phyloP scores from a whole-genome alignment of 2,329 filamentous ascomycete species.

The Fusarium secorum region DNA sequence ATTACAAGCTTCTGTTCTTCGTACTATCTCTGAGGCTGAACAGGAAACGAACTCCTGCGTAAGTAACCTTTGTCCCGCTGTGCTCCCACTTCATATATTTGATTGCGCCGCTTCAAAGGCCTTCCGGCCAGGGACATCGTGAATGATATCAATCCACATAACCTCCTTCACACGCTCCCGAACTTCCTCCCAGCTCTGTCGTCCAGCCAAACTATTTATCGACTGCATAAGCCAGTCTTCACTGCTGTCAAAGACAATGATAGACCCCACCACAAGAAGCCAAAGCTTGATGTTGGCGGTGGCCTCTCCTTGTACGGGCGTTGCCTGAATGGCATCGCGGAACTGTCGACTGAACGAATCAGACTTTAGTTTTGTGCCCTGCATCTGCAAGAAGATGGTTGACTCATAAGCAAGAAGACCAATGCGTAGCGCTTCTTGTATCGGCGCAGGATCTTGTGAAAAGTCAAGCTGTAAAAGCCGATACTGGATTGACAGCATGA shows the following conservation, averaged over 20 bases:
- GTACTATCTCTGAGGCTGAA: background rate
- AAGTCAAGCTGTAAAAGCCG: slow-evolving; percentile 40
- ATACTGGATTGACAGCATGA: slow-evolving; percentile 45
- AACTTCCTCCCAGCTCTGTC: slow-evolving; percentile 36
- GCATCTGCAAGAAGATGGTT: slow-evolving; percentile 39
- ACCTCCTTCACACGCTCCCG: slow-evolving; percentile 25
- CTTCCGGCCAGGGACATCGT: slow-evolving; percentile 29
- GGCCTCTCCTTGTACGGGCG: background rate
- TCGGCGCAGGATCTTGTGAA: background rate
- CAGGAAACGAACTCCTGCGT: accelerated
- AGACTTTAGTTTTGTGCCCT: slow-evolving; percentile 29
- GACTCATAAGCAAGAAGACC: slow-evolving; percentile 45
- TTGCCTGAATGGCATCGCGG: slow-evolving; percentile 11
- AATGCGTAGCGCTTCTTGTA: slow-evolving; percentile 38
- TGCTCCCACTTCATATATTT: background rate
- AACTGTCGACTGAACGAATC: slow-evolving; percentile 19
- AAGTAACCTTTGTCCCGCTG: background rate
- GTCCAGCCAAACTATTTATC: slow-evolving; percentile 16
- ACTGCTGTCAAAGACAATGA: slow-evolving; percentile 30
- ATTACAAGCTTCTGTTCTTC: too few species aligned
- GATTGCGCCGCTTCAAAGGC: background rate
- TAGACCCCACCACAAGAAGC: slow-evolving; percentile 39
- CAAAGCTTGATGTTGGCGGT: slow-evolving; percentile 39
- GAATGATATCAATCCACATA: slow-evolving; percentile 42
- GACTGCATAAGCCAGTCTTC: slow-evolving; percentile 38